Conservation (phyloP, 192 early-diverging fungal species). For the Piromyces finnis region DNA sequence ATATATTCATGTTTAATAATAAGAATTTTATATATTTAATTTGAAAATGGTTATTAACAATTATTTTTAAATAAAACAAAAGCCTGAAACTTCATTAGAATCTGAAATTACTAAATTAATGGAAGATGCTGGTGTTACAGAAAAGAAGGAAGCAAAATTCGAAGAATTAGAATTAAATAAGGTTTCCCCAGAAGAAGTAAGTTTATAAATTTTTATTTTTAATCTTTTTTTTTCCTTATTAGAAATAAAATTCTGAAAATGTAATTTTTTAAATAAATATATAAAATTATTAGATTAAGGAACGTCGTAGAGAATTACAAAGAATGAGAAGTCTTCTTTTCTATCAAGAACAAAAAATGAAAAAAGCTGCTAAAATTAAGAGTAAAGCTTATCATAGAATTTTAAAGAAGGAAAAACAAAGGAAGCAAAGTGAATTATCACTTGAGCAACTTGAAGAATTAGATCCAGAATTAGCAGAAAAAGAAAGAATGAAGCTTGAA, state of each 20-base stretch:
- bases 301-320: conserved; percentile 56
- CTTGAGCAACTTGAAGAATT: conserved; percentile 24
- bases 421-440: conserved; percentile 19
- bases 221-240: too few relatives aligned
- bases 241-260: too few relatives aligned
- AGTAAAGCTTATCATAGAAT: conserved; percentile 87
- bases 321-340: conserved; percentile 88
- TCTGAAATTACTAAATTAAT: conserved; percentile 53
- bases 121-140: conserved; percentile 49
- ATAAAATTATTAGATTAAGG: too few relatives aligned
- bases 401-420: conserved; percentile 56
- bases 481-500: conserved; percentile 51
- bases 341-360: conserved; percentile 76
- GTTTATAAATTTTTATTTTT: conserved; percentile 1
- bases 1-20: too few relatives aligned
- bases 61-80: conserved; percentile 4
- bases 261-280: too few relatives aligned
- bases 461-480: conserved; percentile 48
- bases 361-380: conserved; percentile 91
- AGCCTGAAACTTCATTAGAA: conserved; percentile 46
- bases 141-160: conserved; percentile 56
- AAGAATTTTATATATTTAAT: too few relatives aligned
- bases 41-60: too few relatives aligned
- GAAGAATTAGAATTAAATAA: conserved; percentile 78
- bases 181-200: conserved; percentile 63